Percentiles rank a stretch among this genome's conserved stretches.
These are phyloP conservation scores for Tarenaya hassleriana DNA, from an alignment of 345 rosid species.

Conservation along the genomic window DNA sequence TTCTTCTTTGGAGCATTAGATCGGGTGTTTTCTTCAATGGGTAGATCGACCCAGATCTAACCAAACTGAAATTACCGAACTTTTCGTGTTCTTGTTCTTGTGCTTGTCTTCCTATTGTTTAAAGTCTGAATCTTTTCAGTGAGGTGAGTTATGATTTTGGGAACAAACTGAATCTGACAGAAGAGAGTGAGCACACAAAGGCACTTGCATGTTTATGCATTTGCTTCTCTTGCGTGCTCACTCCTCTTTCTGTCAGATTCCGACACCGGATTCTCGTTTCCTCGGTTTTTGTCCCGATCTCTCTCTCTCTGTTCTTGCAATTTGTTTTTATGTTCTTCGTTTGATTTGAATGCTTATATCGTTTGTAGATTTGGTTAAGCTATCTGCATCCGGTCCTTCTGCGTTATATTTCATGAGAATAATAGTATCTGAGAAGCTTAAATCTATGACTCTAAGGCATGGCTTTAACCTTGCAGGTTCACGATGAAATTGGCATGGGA, in stretches of 20 bases:
- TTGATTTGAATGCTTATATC: not conserved
- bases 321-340: slow-evolving; percentile 15
- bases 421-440: slow-evolving; percentile 26
- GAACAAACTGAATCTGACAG: slow-evolving; percentile 69
- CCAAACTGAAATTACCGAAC: too few relatives aligned
- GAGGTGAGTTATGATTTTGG: not conserved
- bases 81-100: too few relatives aligned
- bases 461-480: slow-evolving; percentile 31
- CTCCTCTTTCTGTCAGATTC: slow-evolving; percentile 91
- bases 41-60: slow-evolving; percentile 20
- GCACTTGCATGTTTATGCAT: slow-evolving; percentile 51
- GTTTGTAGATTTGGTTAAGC: slow-evolving; percentile 7
- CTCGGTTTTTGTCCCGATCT: slow-evolving; percentile 21
- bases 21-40: slow-evolving; percentile 1
- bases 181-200: slow-evolving; percentile 99
- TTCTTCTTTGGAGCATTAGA: not conserved
- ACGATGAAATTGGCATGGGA: slow-evolving; percentile 38
- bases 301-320: slow-evolving; percentile 1
- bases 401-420: slow-evolving; percentile 30
- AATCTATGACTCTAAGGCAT: slow-evolving; percentile 35
- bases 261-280: slow-evolving; percentile 37
- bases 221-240: slow-evolving; percentile 90
- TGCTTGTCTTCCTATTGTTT: too few relatives aligned
- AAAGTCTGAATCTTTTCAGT: too few relatives aligned
- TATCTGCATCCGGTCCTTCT: slow-evolving; percentile 23